Conservation (phyloP, 257 asterid genomes). For the Linderniella brevidens region DNA sequence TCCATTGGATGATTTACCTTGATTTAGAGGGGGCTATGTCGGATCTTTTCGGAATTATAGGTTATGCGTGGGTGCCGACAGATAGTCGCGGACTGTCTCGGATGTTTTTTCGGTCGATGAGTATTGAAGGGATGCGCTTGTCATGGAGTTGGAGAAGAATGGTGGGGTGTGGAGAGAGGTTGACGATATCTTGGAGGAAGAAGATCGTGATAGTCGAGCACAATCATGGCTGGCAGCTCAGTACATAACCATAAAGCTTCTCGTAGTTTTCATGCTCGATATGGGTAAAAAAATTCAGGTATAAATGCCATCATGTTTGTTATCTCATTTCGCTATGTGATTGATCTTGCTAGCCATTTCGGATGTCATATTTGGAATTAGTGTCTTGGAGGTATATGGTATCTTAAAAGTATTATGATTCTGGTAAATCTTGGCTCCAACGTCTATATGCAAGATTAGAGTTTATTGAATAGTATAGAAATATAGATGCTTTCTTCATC, state of each 20-base stretch:
- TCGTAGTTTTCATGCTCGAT: constrained; percentile 72
- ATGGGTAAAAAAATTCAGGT: constrained; percentile 62
- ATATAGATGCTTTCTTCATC: too few species aligned
- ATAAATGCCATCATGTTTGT: not conserved
- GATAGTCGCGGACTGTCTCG: constrained; percentile 61
- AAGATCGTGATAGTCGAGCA: constrained; percentile 63
- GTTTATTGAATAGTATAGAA: too few species aligned
- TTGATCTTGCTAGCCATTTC: not conserved
- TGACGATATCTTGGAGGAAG: constrained; percentile 94
- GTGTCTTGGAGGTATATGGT: too few species aligned
- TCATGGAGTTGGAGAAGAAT: constrained; percentile 62
- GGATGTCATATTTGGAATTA: not conserved
- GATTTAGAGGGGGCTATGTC: constrained; percentile 86
- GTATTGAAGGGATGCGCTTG: constrained; percentile 69
- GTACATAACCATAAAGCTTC: constrained; percentile 23
- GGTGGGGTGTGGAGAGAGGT: constrained; percentile 70
- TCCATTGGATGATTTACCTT: constrained; percentile 74
- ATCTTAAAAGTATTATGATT: too few species aligned
- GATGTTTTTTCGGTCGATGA: constrained; percentile 87
- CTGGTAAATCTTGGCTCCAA: too few species aligned
- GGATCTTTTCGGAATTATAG: constrained; percentile 86
- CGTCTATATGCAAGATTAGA: too few species aligned
- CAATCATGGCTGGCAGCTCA: constrained; percentile 49
- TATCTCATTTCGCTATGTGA: not conserved
- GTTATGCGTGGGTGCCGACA: constrained; percentile 98